These are phyloP conservation scores for Fraxinus ornus DNA, from an alignment of 305 asterid species.

Conservation along the genomic window DNA sequence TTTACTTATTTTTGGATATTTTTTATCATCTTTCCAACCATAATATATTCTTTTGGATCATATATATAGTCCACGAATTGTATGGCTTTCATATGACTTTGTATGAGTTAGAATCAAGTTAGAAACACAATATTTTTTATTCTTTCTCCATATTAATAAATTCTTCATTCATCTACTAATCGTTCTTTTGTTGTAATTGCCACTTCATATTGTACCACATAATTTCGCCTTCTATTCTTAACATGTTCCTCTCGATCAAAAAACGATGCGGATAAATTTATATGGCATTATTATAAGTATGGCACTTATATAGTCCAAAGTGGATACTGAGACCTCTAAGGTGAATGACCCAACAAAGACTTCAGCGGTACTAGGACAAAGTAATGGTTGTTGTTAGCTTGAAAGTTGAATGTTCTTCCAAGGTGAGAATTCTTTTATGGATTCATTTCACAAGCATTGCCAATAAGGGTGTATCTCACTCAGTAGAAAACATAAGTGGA, in stretches of 20 bases:
- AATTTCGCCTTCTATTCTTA: not conserved
- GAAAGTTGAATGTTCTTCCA: not conserved
- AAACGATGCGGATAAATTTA: not conserved
- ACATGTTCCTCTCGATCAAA: not conserved
- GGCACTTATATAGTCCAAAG: not conserved
- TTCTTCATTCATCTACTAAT: not conserved
- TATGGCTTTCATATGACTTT: not conserved
- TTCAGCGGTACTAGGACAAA: not conserved
- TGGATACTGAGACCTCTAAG: not conserved
- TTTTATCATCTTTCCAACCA: not conserved
- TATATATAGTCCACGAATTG: not conserved
- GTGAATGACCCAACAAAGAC: not conserved
- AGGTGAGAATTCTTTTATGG: too few relatives aligned
- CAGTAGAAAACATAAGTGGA: too few relatives aligned
- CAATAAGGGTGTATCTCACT: too few relatives aligned
- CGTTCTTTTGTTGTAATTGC: not conserved
- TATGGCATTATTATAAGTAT: not conserved
- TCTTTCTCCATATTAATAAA: not conserved
- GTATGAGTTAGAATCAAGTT: too few relatives aligned
- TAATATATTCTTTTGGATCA: too few relatives aligned
- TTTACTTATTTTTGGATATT: not conserved
- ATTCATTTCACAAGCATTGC: too few relatives aligned
- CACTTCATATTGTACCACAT: not conserved
- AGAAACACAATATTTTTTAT: not conserved
- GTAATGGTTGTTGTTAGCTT: not conserved